Conservation (phyloP, 192 early-diverging fungal genomes). For the Phycomyces blakesleeanus region DNA sequence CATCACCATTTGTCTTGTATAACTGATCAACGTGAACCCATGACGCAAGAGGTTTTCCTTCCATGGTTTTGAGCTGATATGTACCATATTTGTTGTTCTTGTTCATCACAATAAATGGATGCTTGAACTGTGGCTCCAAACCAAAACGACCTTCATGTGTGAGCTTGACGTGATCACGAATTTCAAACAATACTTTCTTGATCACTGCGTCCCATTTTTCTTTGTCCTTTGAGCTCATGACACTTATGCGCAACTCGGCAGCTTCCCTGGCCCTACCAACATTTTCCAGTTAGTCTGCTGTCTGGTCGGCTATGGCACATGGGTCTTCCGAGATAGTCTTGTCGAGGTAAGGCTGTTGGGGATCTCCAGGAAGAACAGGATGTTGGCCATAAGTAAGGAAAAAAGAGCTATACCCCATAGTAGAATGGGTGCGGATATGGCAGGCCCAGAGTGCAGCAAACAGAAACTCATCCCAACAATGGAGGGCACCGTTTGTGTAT, state of each 20-base stretch:
- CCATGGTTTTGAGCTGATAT: constrained; percentile 1
- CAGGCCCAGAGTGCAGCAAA: background rate
- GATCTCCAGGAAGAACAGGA: constrained; percentile 16
- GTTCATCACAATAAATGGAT: background rate
- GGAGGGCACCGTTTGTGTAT: background rate
- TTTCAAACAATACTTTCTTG: constrained; percentile 6
- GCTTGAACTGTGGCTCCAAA: constrained; percentile 2
- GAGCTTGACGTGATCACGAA: background rate
- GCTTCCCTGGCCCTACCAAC: background rate
- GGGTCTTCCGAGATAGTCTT: constrained; percentile 3
- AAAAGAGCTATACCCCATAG: constrained; percentile 14
- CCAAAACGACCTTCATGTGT: no score
- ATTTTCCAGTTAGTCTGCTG: background rate
- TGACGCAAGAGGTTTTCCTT: constrained; percentile 2
- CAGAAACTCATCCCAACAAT: constrained; percentile 12
- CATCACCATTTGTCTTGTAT: no score
- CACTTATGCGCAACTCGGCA: no score
- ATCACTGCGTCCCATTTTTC: background rate
- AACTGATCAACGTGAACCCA: constrained; percentile 19
- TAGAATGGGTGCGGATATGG: background rate
- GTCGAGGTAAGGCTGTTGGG: constrained; percentile 14
- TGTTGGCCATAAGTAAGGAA: constrained; percentile 23
- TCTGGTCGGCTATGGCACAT: background rate
- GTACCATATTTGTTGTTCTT: background rate
- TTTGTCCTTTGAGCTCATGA: background rate